Evolutionary conservation across 306 rosid genomes (phyloP).

Genomic region (Comarum palustre): DNA sequence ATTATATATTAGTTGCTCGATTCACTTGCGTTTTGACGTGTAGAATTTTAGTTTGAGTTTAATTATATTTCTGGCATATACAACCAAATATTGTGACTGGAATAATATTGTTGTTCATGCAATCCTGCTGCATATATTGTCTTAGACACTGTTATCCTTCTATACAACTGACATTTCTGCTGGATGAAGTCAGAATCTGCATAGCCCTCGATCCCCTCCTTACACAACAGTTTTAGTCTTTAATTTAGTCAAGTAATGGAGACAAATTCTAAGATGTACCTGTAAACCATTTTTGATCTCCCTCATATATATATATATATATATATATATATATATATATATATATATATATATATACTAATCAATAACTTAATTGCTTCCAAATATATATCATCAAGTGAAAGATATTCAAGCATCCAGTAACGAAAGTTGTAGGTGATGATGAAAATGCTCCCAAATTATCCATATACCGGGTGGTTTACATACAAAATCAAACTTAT

Average conservation of each 20-base stretch:
- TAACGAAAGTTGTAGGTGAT: background rate
- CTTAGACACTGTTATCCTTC: background rate
- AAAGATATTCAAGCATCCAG: background rate
- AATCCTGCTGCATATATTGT: background rate
- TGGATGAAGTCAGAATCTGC: background rate
- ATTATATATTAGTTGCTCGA: no score
- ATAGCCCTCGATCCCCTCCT: background rate
- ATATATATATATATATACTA: no score
- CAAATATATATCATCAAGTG: background rate
- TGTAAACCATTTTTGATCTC: background rate
- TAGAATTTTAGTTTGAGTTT: no score
- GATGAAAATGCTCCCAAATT: background rate
- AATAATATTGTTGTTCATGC: no score
- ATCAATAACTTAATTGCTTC: background rate
- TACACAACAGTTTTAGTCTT: background rate
- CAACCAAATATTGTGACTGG: no score
- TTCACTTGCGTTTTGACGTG: no score
- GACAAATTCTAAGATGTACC: background rate
- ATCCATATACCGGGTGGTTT: no score
- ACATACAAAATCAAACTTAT: no score
- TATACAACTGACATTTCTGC: background rate
- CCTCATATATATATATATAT: no score
- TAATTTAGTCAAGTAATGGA: background rate
- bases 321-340: no score
- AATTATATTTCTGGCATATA: background rate